phyloP scores from a whole-genome alignment of 352 stramenopile species.

The Globisporangium irregulare region DNA sequence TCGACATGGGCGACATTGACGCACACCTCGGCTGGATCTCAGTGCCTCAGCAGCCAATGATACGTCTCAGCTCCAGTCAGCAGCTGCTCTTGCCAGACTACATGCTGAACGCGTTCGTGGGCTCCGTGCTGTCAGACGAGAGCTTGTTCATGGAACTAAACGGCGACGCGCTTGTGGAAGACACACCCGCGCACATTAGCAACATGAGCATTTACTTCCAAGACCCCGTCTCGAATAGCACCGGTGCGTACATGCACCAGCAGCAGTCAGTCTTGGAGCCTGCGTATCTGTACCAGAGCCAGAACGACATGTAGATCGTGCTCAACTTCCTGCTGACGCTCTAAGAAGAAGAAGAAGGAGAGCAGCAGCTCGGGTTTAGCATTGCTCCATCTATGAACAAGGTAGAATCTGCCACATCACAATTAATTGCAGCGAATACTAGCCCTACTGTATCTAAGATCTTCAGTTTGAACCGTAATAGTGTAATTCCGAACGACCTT shows the following conservation, averaged over 20 bases:
- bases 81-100: background rate
- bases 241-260: background rate
- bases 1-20: constrained; percentile 11
- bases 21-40: constrained; percentile 6
- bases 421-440: background rate
- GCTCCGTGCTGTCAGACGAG: background rate
- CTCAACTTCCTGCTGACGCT: constrained; percentile 11
- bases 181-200: background rate
- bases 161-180: background rate
- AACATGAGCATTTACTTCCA: background rate
- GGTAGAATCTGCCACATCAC: background rate
- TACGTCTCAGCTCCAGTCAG: background rate
- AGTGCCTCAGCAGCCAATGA: too few species aligned
- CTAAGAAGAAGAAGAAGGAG: background rate
- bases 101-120: constrained; percentile 2
- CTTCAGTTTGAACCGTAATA: too few species aligned
- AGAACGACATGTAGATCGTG: constrained; percentile 9
- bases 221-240: too few species aligned
- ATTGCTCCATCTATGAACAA: background rate
- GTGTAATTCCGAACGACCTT: too few species aligned
- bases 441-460: too few species aligned
- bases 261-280: background rate
- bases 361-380: too few species aligned
- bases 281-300: background rate
- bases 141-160: constrained; percentile 8